Evolutionary conservation across 306 rosid species (phyloP), one percentile per base, ranked within the genome.

Genomic region (Casuarina equisetifolia): DNA sequence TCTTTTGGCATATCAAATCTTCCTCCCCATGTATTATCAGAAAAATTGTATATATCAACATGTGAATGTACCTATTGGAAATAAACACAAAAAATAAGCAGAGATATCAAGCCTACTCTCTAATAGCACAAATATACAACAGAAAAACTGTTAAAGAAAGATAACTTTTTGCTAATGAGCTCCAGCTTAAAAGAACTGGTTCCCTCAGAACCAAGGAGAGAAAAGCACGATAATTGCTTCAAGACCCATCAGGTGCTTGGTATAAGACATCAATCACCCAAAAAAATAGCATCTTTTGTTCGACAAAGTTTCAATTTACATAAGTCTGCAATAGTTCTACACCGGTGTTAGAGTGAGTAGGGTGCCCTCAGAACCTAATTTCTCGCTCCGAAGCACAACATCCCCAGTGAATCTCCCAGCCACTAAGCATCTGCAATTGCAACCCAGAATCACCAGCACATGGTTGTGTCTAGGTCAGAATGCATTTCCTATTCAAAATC

Each of bases 1-100:
- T 94, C 97, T 84, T 92, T 94, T n/a, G 98, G 98, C 94, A 86
- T 92, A 74, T 85, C 95, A 87, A 94, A 88, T 59, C 88, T 85
- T 64, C 62, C 97, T 76, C 82, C 88, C 98, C 98, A 90, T 40
- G 82, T 90, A 71, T 89, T 89, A 70, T 86, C 88, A 17, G 79
- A 80, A 80, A 92, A 89, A 79, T 94, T 92, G 83, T 86, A 92
- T 50, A 94, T 73, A 86, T 94, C 97, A 78, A 94, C 97, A 53
- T 92, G 97, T 74, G 97, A 90, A 81, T 94, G 97, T 59, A 94
- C 98, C 98, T 94, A 69, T 48, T 20, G 57, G 64, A 79, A 69
- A 50, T 66, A 5, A 52, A 48, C 19, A 48, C 40, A 48, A 2
- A 39, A 66, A 76, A 43, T 48, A 59, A 36, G 20, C n/a, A 38